Conservation (phyloP, 2,329 filamentous ascomycete genomes). For the Paradendryphiella salina region DNA sequence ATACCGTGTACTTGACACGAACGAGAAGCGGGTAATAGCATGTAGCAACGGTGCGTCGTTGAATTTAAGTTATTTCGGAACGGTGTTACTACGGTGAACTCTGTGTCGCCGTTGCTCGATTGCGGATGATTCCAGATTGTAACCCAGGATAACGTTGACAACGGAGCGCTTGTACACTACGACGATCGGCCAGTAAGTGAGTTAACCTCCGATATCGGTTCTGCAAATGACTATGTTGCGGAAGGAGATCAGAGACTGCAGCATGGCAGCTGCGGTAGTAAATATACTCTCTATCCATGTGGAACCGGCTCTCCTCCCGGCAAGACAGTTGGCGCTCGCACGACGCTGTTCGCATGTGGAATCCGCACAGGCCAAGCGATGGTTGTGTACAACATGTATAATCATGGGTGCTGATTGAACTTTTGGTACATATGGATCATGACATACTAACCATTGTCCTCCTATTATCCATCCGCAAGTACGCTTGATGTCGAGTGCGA, state of each 20-base stretch:
- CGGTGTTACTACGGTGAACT: too few species aligned
- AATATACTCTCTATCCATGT: background rate
- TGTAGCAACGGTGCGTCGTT: too few species aligned
- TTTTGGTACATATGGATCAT: background rate
- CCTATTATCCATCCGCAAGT: background rate
- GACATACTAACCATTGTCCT: background rate
- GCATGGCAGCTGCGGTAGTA: background rate
- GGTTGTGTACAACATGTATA: background rate
- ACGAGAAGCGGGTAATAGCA: too few species aligned
- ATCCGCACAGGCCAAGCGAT: background rate
- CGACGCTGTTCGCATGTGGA: background rate
- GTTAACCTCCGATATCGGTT: too few species aligned
- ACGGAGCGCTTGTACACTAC: too few species aligned
- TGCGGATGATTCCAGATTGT: too few species aligned
- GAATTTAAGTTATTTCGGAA: too few species aligned
- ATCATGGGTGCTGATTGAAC: background rate
- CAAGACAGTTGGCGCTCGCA: background rate
- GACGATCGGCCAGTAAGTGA: too few species aligned
- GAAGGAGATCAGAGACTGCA: background rate
- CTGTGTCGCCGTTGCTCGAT: too few species aligned
- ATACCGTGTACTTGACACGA: too few species aligned
- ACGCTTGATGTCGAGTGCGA: background rate
- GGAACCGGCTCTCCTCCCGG: background rate
- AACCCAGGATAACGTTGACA: too few species aligned
- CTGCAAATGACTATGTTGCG: background rate